Base-by-base conservation (phyloP, 495 filamentous ascomycete genomes). In the Neurospora africana region DNA sequence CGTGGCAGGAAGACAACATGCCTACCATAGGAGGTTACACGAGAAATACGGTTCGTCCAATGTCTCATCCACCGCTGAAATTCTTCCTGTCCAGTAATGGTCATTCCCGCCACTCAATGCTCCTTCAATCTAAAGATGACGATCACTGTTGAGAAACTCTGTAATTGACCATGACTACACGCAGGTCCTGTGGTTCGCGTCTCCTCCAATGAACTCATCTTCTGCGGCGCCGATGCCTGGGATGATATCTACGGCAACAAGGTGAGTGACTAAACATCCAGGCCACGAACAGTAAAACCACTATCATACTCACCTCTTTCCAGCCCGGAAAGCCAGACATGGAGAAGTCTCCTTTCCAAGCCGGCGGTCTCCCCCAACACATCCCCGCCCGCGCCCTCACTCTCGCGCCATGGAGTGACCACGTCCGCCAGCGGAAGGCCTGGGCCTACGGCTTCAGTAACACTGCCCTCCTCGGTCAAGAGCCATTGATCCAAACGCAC, bases 371-470 rank as follows among this genome's bases (percentile, higher is more conserved):
- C 2, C 70, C 68, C 36, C 61, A 35, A 11, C 36, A 70, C 8
- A 69, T 72, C 15, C 67, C 68, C 23, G 72, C 70, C n/a, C 58
- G 58, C 15, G 71, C 71, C 41, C 33, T 79, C 6, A 75, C 73
- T 13, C 53, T 70, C 5, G 76, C 76, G 0, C 70, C 72, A 17
- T 68, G 75, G 19, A 69, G 73, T 13, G 74, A 75, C 61, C 87
- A 89, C 81, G 82, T 79, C 17, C 79, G 86, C 9, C 87, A 87
- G 76, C 78, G 87, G 4, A 74, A 84, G 4, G 85, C 88, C 9
- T 76, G 87, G 44, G 75, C 77, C 15, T 82, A 87, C 69, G 83
- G 84, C 1, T 87, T 89, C 76, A 82, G 80, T 7, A 84, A 84
- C 70, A 73, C 72, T 37, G 81, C 86, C 2, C 71, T 84, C 10